phyloP scores from a whole-genome alignment of 1,139 yeast genomes.

The Ogataea hybrid region DNA sequence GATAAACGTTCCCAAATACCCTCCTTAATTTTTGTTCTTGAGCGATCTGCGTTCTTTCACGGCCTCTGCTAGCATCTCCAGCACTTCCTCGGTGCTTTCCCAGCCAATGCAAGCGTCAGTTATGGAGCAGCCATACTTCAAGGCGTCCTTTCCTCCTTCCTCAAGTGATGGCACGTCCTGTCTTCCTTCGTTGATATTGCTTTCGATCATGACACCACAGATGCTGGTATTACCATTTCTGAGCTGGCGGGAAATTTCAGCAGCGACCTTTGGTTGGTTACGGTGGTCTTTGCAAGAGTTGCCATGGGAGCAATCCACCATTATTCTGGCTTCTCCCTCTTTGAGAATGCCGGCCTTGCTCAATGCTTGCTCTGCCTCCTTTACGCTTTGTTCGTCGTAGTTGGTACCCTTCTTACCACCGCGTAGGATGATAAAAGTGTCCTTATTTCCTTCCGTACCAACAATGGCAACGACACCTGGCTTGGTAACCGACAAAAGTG shows the following conservation, averaged over 20 bases:
- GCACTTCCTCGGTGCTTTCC: constrained; percentile 75
- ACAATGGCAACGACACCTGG: constrained; percentile 95
- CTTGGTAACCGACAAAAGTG: constrained; percentile 92
- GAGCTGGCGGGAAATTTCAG: constrained; percentile 73
- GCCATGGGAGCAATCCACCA: constrained; percentile 98
- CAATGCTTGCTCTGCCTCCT: constrained; percentile 65
- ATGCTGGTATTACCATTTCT: constrained; percentile 71
- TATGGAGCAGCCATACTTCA: constrained; percentile 89
- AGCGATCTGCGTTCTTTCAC: constrained; percentile 67
- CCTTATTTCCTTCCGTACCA: constrained; percentile 90
- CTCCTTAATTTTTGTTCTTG: neutral
- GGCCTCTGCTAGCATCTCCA: constrained; percentile 71
- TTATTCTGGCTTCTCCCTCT: constrained; percentile 63
- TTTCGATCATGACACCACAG: constrained; percentile 96
- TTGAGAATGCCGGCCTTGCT: constrained; percentile 53
- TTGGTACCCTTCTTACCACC: constrained; percentile 96
- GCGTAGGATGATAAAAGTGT: constrained; percentile 87
- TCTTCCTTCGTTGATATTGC: constrained; percentile 87
- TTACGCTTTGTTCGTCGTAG: constrained; percentile 72
- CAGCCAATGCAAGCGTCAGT: constrained; percentile 96
- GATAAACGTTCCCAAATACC: neutral
- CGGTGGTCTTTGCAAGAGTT: constrained; percentile 86
- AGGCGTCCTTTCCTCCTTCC: constrained; percentile 66
- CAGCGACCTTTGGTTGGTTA: constrained; percentile 93
- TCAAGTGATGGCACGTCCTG: constrained; percentile 74